phyloP scores from a whole-genome alignment of 1,284 basidiomycete genomes.

The Sporisorium reilianum region DNA sequence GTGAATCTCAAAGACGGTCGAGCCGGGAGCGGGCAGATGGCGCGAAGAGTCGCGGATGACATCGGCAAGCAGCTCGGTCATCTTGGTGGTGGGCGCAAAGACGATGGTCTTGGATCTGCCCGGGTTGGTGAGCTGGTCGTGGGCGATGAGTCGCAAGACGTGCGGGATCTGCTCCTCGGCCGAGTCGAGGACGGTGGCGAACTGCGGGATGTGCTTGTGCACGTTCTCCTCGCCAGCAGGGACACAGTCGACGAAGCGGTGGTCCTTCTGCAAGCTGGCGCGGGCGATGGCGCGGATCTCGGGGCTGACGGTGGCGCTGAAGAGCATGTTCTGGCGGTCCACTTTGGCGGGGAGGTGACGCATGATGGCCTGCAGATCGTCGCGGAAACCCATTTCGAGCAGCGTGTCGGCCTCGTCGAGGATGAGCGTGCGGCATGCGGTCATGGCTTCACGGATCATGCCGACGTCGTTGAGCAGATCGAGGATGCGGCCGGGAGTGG shows the following conservation, averaged over 20 bases:
- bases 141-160: conserved; percentile 82
- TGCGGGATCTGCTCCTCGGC: conserved; percentile 82
- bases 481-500: conserved; percentile 88
- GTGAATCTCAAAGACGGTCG: conserved; percentile 81
- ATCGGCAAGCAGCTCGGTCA: conserved; percentile 80
- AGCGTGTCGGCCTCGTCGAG: conserved; percentile 96
- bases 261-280: conserved; percentile 75
- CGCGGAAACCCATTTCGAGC: conserved; percentile 94
- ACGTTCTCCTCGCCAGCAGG: conserved; percentile 76
- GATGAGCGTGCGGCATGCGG: conserved; percentile 78
- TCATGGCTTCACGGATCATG: conserved; percentile 56
- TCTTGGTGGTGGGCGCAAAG: conserved; percentile 90
- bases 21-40: conserved; percentile 39
- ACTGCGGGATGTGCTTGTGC: conserved; percentile 84
- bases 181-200: conserved; percentile 79
- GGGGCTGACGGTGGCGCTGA: conserved; percentile 82
- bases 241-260: conserved; percentile 76
- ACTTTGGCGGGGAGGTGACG: conserved; percentile 77
- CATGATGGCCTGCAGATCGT: conserved; percentile 84
- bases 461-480: conserved; percentile 76
- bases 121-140: conserved; percentile 86
- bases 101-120: conserved; percentile 83
- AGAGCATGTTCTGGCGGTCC: conserved; percentile 89
- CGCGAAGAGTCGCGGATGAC: conserved; percentile 66
- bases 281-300: conserved; percentile 72